Evolutionary conservation across 805 yeast genomes (phyloP), one percentile per base, ranked within the genome.

Genomic region (Schizosaccharomyces octosporus): DNA sequence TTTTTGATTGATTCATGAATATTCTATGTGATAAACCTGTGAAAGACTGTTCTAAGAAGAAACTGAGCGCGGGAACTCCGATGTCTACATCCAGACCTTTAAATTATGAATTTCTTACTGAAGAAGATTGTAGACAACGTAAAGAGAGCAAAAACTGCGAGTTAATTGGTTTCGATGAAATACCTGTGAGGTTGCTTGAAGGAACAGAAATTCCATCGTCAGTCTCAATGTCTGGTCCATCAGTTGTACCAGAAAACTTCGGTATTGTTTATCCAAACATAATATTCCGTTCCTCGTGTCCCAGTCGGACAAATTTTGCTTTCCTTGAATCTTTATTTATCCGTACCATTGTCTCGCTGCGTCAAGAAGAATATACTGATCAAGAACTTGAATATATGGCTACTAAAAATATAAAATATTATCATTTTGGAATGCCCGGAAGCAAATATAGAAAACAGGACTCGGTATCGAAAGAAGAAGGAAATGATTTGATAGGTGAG

Each of bases 381-480:
- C 87, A 85, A 64, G 87, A 89, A 67, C 66, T 70, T 48, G 80
- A 80, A 59, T 88, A 87, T 67, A 72, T 87, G 63, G 69, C 76
- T 48, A 73, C 76, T 48, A 76, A 87, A 60, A 76, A 76, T 24
- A 87, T 93, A 59, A 72, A 78, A 66, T 75, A 89, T 48, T 86
- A 82, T 68, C 97, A 88, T 71, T 82, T 90, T 48, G 96, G 97
- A 1, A 79, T 93, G 81, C 82, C 93, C 55, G 98, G 97, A 6
- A 51, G 57, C 57, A 51, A 51, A 24, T 29, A 24, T 21, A 36
- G 57, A 11, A 51, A 51, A 13, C 21, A 51, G 9, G 57, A 29
- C 15, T 24, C 15, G 93, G 93, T 70, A 93, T 93, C 69, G 95
- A 88, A 68, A 9, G 41, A 13, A 36, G 41, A 36, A 36, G 17